Evolutionary conservation across 176 grass and related monocot species (phyloP).

Genomic region (Carex parvula): DNA sequence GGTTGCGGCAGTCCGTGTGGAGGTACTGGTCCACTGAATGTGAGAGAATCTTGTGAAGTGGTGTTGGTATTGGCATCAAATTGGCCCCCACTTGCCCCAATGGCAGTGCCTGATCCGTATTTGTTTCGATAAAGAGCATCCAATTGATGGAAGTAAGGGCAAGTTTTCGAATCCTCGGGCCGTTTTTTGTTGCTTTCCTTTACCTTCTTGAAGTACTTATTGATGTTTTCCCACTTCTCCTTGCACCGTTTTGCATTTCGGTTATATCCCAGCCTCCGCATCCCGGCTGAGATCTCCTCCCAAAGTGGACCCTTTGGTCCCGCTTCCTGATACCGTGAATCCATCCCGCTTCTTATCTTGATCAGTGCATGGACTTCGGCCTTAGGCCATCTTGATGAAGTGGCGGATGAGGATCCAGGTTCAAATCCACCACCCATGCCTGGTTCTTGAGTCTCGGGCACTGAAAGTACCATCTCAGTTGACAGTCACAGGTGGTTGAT

Average conservation of each 20-base stretch:
- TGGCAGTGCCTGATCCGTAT: background rate
- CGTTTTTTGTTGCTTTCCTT: slow-evolving; percentile 98
- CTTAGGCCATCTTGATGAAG: slow-evolving; percentile 93
- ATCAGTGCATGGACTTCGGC: slow-evolving; percentile 92
- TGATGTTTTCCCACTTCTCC: slow-evolving; percentile 99
- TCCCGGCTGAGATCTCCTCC: slow-evolving; percentile 94
- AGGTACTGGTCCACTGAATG: background rate
- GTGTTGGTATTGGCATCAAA: background rate
- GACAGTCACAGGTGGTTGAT: background rate
- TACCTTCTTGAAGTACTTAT: slow-evolving; percentile 99
- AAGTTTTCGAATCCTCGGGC: slow-evolving; percentile 91
- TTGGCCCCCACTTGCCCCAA: background rate
- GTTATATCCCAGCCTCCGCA: slow-evolving; percentile 71
- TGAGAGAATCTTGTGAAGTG: slow-evolving; percentile 26
- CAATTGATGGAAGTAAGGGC: slow-evolving; percentile 99
- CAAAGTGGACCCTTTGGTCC: slow-evolving; percentile 93
- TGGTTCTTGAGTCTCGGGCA: slow-evolving; percentile 27
- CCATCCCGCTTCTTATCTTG: slow-evolving; percentile 67
- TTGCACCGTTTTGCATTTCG: slow-evolving; percentile 90
- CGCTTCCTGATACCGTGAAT: slow-evolving; percentile 76
- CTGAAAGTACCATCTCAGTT: slow-evolving; percentile 7
- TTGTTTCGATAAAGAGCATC: slow-evolving; percentile 92
- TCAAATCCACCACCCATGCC: slow-evolving; percentile 34
- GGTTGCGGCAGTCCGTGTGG: slow-evolving; percentile 24
- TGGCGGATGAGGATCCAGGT: slow-evolving; percentile 17